phyloP scores from a whole-genome alignment of 352 stramenopile species.

The Pythium brachiatum region DNA sequence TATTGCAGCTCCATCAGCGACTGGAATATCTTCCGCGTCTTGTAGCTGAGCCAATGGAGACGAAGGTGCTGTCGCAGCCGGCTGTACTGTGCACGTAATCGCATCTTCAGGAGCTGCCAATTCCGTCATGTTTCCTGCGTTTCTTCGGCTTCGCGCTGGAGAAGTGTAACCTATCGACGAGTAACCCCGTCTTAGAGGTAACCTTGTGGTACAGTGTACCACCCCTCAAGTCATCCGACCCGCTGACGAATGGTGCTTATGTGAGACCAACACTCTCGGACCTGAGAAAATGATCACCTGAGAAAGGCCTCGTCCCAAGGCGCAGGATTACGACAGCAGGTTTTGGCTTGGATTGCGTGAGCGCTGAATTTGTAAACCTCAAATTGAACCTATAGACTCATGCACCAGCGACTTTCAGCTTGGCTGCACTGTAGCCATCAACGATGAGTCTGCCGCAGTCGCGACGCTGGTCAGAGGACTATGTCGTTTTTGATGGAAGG shows the following conservation, averaged over 20 bases:
- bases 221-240: neutral
- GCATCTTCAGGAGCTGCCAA: too few species aligned
- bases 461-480: neutral
- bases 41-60: neutral
- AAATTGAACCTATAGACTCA: neutral
- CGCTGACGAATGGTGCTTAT: neutral
- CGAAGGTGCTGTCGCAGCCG: neutral
- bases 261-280: neutral
- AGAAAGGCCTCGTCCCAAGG: neutral
- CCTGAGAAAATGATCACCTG: neutral
- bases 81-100: too few species aligned
- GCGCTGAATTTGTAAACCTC: neutral
- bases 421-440: neutral
- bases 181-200: too few species aligned
- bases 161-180: too few species aligned
- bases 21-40: too few species aligned
- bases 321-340: neutral
- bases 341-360: neutral
- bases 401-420: neutral
- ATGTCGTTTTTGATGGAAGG: neutral
- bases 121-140: too few species aligned
- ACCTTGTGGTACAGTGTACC: constrained; percentile 1
- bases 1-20: too few species aligned
- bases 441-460: too few species aligned
- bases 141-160: too few species aligned